phyloP scores from a whole-genome alignment of 129 eudicot genomes.

The Oenanthe sinensis region DNA sequence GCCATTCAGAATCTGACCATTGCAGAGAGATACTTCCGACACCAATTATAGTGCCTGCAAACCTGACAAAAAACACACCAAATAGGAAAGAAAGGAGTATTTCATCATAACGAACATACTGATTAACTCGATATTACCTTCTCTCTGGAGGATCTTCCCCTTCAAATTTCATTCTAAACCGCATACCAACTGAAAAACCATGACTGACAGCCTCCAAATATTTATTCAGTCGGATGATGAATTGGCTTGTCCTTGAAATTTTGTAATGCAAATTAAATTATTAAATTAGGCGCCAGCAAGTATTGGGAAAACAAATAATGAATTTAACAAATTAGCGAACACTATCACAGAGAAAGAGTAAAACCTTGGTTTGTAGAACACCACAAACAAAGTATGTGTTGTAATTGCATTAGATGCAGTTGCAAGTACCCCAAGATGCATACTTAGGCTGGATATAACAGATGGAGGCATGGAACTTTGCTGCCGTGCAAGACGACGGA shows the following conservation, averaged over 20 bases:
- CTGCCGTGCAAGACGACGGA: constrained; percentile 47
- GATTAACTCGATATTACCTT: constrained; percentile 25
- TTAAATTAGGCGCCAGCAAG: background rate
- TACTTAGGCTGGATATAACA: constrained; percentile 63
- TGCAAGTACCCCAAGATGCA: constrained; percentile 74
- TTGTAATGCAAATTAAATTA: background rate
- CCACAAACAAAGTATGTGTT: constrained; percentile 45
- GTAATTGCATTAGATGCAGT: constrained; percentile 60
- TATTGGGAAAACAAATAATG: background rate
- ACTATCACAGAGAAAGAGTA: background rate
- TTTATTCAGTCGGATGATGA: constrained; percentile 47
- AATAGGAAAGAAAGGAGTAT: constrained; percentile 4
- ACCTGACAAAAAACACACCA: constrained; percentile 22
- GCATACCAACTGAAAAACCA: constrained; percentile 47
- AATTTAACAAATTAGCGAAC: background rate
- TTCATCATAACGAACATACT: background rate
- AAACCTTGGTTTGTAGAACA: constrained; percentile 65
- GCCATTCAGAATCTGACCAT: constrained; percentile 61
- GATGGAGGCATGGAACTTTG: constrained; percentile 51
- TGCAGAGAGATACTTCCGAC: constrained; percentile 37
- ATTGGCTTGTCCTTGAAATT: constrained; percentile 55
- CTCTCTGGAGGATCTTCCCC: constrained; percentile 65
- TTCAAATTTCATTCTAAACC: constrained; percentile 53
- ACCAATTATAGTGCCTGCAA: constrained; percentile 51
- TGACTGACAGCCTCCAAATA: constrained; percentile 40